Evolutionary conservation across 768 basidiomycete genomes (phyloP).

Genomic region (Suillus discolor): DNA sequence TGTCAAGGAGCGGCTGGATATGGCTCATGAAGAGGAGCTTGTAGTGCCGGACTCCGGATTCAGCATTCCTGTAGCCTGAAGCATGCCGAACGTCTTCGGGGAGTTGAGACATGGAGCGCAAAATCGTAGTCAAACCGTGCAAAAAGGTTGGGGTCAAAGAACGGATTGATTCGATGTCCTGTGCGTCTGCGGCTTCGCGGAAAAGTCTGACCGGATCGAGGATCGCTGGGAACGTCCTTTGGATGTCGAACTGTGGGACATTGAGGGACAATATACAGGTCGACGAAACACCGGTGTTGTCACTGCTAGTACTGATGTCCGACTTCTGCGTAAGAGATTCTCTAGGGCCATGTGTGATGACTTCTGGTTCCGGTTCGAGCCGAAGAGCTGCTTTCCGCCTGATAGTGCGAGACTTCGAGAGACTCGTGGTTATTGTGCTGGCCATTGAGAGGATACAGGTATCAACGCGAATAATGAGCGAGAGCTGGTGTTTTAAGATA

Average conservation of each 20-base stretch:
- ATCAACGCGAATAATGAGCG: too few species aligned
- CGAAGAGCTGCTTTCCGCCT: not conserved
- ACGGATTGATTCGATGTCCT: constrained; percentile 30
- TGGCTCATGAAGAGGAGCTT: constrained; percentile 26
- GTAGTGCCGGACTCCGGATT: constrained; percentile 23
- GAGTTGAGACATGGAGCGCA: constrained; percentile 27
- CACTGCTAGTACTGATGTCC: constrained; percentile 27
- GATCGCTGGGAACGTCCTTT: constrained; percentile 40
- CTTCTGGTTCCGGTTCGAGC: not conserved
- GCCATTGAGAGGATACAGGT: not conserved
- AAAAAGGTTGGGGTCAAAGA: constrained; percentile 29
- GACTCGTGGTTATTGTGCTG: not conserved
- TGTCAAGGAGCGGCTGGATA: constrained; percentile 14
- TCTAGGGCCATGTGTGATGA: constrained; percentile 1
- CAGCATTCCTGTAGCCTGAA: constrained; percentile 24
- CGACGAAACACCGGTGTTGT: constrained; percentile 28
- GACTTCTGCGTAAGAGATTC: constrained; percentile 16
- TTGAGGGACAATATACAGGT: constrained; percentile 14
- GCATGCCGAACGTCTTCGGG: constrained; percentile 23
- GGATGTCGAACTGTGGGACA: constrained; percentile 30
- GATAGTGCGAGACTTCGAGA: not conserved
- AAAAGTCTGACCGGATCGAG: constrained; percentile 32
- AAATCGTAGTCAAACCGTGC: constrained; percentile 27
- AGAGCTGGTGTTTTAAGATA: too few species aligned
- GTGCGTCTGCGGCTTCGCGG: constrained; percentile 22